Evolutionary conservation across 768 basidiomycete species (phyloP).

Genomic region (Lentinus brumalis): DNA sequence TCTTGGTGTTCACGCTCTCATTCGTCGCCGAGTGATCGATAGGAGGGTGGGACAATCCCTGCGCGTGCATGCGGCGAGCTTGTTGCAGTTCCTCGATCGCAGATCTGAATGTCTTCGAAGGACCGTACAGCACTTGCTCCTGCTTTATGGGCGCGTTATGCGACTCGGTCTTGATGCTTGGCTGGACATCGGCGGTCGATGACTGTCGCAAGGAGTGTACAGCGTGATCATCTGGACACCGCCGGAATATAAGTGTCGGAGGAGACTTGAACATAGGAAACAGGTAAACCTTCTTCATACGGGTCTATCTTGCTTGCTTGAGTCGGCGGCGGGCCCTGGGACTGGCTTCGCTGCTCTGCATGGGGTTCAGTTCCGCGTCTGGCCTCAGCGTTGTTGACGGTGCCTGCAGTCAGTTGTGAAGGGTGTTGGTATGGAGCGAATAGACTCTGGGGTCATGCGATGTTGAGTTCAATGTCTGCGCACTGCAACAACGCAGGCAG

Average conservation of each 20-base stretch:
- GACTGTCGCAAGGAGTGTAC: constrained; percentile 14
- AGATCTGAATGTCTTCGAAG: constrained; percentile 6
- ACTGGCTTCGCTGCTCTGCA: not conserved
- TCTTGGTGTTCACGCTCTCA: not conserved
- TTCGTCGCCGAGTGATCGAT: not conserved
- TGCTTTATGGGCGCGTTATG: not conserved
- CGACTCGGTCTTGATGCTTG: constrained; percentile 11
- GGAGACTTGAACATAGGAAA: not conserved
- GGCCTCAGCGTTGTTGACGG: constrained; percentile 3
- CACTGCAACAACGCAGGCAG: not conserved
- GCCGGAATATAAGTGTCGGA: not conserved
- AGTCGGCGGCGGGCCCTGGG: not conserved
- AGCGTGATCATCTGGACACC: constrained; percentile 15
- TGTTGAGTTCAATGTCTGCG: not conserved
- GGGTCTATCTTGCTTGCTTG: constrained; percentile 25
- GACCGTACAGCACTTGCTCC: constrained; percentile 1
- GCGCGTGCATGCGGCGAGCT: not conserved
- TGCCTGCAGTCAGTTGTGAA: constrained; percentile 3
- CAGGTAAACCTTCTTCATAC: constrained; percentile 25
- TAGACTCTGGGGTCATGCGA: constrained; percentile 2
- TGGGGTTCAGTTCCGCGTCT: not conserved
- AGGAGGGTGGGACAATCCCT: not conserved
- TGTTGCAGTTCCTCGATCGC: not conserved
- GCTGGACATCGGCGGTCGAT: not conserved
- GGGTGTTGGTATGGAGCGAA: constrained; percentile 21